These are phyloP conservation scores for Epicoccum sorghinum DNA, from an alignment of 2,329 filamentous ascomycete genomes.

Conservation along the genomic window DNA sequence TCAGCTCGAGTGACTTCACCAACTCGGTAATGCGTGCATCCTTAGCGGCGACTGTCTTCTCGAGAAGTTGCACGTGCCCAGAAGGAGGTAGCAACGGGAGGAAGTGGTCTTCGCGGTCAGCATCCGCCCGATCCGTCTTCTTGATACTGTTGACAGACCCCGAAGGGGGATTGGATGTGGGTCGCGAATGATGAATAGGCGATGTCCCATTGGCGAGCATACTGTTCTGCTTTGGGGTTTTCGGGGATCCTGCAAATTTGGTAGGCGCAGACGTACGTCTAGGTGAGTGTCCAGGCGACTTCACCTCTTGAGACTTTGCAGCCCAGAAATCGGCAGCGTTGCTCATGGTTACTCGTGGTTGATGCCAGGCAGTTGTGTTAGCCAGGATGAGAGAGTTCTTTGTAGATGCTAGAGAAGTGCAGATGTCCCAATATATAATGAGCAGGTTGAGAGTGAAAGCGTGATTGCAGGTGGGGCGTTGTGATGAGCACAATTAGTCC, in stretches of 20 bases:
- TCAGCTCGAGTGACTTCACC: neutral
- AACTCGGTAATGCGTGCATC: constrained; percentile 10
- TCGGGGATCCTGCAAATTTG: too few relatives aligned
- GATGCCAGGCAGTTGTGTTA: too few relatives aligned
- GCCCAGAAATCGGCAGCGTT: constrained; percentile 6
- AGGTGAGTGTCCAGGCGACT: neutral
- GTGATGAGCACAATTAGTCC: too few relatives aligned
- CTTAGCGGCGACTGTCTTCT: constrained; percentile 14
- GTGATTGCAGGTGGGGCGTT: too few relatives aligned
- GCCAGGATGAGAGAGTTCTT: neutral
- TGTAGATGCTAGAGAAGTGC: too few relatives aligned
- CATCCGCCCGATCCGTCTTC: constrained; percentile 26
- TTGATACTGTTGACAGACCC: constrained; percentile 7
- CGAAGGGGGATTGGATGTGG: neutral
- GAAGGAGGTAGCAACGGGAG: constrained; percentile 6
- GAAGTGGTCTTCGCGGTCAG: constrained; percentile 27
- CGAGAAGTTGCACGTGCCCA: constrained; percentile 16
- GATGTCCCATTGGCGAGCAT: too few relatives aligned
- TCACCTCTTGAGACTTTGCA: constrained; percentile 1
- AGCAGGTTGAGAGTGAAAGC: too few relatives aligned
- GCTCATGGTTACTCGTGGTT: neutral
- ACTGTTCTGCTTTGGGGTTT: too few relatives aligned
- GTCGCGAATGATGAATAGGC: neutral
- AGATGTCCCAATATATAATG: too few relatives aligned
- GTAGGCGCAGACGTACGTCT: too few relatives aligned